phyloP scores from a whole-genome alignment of 2,329 filamentous ascomycete genomes.

The Claviceps capensis region DNA sequence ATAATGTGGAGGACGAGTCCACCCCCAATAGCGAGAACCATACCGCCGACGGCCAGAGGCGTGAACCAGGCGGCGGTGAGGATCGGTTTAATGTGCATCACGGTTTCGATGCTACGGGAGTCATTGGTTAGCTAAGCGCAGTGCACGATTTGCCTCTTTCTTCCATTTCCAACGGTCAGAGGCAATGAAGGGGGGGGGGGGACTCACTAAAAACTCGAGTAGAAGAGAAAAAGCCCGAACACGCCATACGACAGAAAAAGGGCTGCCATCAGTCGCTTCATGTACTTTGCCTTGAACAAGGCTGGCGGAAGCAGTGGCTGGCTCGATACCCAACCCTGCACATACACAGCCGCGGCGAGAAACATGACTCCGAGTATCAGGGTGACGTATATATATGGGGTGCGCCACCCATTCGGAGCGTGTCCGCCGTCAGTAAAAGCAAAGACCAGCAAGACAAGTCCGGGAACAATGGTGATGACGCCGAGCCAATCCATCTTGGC shows the following conservation, averaged over 20 bases:
- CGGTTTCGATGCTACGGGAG: constrained; percentile 37
- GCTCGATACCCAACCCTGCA: constrained; percentile 57
- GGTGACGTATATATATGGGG: constrained; percentile 55
- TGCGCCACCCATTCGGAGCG: constrained; percentile 56
- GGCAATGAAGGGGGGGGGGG: not conserved
- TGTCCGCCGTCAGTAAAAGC: constrained; percentile 62
- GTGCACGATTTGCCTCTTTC: not conserved
- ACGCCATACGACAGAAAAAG: constrained; percentile 56
- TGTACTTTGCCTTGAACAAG: constrained; percentile 55
- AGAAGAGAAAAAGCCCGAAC: constrained; percentile 55
- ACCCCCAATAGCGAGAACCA: constrained; percentile 47
- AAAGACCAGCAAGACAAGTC: constrained; percentile 57
- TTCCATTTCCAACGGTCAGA: not conserved
- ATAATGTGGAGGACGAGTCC: constrained; percentile 56
- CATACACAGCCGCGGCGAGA: constrained; percentile 47
- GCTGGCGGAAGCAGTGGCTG: constrained; percentile 57
- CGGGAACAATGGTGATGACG: constrained; percentile 44
- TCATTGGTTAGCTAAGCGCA: not conserved
- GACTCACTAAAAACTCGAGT: constrained; percentile 52
- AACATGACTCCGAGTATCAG: constrained; percentile 49
- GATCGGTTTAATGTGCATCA: constrained; percentile 45
- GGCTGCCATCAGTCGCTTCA: constrained; percentile 47
- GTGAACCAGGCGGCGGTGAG: constrained; percentile 55
- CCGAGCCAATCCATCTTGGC: constrained; percentile 57
- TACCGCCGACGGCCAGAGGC: constrained; percentile 54